Base-by-base conservation (phyloP, 257 asterid species). In the Cordia subcordata region DNA sequence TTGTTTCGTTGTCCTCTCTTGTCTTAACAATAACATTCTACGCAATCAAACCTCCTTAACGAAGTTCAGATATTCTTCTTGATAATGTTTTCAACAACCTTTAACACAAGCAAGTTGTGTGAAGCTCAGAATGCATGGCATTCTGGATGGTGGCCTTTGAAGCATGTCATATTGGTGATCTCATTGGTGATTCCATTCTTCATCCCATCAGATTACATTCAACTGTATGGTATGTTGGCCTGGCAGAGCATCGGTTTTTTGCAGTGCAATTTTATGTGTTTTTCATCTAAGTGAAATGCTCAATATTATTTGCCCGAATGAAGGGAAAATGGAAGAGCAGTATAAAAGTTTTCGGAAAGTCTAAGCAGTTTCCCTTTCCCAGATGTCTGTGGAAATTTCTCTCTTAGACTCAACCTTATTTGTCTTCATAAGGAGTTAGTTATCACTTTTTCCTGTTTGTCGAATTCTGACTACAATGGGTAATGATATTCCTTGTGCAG, bases 121-220 rank as follows among this genome's bases (percentile, higher is more conserved):
- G 77, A 88, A 58, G 68, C 54, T 50, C 82, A 88, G 37, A 80
- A 73, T 61, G 67, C 53, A 37, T 91, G 98, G 98, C 98, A 91
- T 73, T 91, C 95, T 33, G 95, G 91, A 46, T 76, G 82, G 82
- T 91, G 98, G 96, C 64, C 72, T 69, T 46, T 79, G 53, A 91
- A 91, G 80, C 68, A 72, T 16, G 19, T 81, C 21, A 65, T 82
- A 40, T 60, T 81, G 84, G 70, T 81, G 6, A 55, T 77, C 52
- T 77, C 87, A 11, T 61, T 84, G 49, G 73, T 73, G 38, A 67
- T 85, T 58, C 95, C 98, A 17, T 91, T 91, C 74, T 83, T 91
- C 79, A 37, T 91, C 52, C 96, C 94, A 60, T 62, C 90, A 0
- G 86, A 79, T 57, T 82, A 83, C 57, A 60, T 91, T 63, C 95